These are phyloP conservation scores for Cantharellus cinnabarinus DNA, from an alignment of 768 basidiomycete genomes.

Conservation along the genomic window DNA sequence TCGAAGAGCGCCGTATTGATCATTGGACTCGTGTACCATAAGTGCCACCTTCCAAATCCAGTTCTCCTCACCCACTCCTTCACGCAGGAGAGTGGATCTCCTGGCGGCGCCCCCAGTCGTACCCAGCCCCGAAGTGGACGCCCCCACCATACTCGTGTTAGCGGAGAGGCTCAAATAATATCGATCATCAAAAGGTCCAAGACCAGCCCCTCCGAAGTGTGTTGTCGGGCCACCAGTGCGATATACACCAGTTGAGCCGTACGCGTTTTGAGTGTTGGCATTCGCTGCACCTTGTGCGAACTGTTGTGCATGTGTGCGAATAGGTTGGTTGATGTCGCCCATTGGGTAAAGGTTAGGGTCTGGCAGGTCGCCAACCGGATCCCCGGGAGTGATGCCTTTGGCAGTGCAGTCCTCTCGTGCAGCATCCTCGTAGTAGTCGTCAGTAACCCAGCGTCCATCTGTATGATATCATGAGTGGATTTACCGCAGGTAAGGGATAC, in stretches of 20 bases:
- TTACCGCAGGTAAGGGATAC: background rate
- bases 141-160: no score
- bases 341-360: constrained; percentile 31
- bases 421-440: constrained; percentile 91
- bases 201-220: constrained; percentile 64
- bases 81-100: constrained; percentile 56
- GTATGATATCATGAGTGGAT: background rate
- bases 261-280: constrained; percentile 17
- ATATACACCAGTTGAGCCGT: constrained; percentile 48
- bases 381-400: constrained; percentile 67
- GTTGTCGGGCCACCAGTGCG: constrained; percentile 86
- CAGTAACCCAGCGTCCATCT: constrained; percentile 86
- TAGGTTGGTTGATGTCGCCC: constrained; percentile 17
- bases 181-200: constrained; percentile 60
- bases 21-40: constrained; percentile 39
- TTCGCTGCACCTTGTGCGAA: constrained; percentile 8
- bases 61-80: constrained; percentile 70
- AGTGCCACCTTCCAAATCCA: constrained; percentile 77
- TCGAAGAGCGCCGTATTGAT: constrained; percentile 17
- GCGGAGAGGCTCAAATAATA: background rate
- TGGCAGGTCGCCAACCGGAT: constrained; percentile 63
- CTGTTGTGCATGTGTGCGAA: constrained; percentile 7
- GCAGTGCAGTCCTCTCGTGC: constrained; percentile 52
- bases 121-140: background rate
- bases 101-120: constrained; percentile 57